Evolutionary conservation across 2,329 filamentous ascomycete species (phyloP).

Genomic region (Neonectria faginata): DNA sequence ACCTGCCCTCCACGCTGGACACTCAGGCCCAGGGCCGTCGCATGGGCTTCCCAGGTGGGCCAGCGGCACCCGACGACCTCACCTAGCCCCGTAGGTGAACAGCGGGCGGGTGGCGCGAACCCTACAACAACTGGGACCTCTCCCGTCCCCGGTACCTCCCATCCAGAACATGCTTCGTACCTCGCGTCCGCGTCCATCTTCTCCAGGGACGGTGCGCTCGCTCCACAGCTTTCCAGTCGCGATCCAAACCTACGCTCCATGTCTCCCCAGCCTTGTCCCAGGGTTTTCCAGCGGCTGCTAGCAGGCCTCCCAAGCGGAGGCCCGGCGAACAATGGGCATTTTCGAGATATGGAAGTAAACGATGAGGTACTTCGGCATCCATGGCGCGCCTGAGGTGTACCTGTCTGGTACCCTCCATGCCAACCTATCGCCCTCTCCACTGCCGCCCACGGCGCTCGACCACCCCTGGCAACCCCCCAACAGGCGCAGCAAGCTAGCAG

Average conservation of each 20-base stretch:
- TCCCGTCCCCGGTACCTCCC: neutral
- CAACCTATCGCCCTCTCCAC: too few species aligned
- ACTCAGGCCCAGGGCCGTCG: conserved; percentile 31
- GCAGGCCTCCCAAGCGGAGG: conserved; percentile 18
- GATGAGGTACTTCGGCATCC: conserved; percentile 13
- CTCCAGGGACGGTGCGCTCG: neutral
- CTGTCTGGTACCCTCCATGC: neutral
- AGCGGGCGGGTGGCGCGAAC: conserved; percentile 49
- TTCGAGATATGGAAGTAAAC: neutral
- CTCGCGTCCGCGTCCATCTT: neutral
- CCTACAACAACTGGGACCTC: conserved; percentile 31
- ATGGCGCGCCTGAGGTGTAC: neutral
- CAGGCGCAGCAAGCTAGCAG: conserved; percentile 40
- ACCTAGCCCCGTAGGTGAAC: conserved; percentile 26
- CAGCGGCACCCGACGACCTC: conserved; percentile 20
- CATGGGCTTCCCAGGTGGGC: conserved; percentile 38
- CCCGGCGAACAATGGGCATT: conserved; percentile 17
- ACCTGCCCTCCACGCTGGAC: neutral
- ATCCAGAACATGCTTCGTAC: conserved; percentile 11
- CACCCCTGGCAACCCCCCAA: conserved; percentile 26
- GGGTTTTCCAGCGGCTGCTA: conserved; percentile 15
- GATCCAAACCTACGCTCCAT: neutral
- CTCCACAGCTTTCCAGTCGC: conserved; percentile 13
- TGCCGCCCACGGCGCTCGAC: neutral
- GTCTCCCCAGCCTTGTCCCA: neutral